Conservation (phyloP, 225 moss, liverwort and hornwort genomes). For the Anthoceros angustus region DNA sequence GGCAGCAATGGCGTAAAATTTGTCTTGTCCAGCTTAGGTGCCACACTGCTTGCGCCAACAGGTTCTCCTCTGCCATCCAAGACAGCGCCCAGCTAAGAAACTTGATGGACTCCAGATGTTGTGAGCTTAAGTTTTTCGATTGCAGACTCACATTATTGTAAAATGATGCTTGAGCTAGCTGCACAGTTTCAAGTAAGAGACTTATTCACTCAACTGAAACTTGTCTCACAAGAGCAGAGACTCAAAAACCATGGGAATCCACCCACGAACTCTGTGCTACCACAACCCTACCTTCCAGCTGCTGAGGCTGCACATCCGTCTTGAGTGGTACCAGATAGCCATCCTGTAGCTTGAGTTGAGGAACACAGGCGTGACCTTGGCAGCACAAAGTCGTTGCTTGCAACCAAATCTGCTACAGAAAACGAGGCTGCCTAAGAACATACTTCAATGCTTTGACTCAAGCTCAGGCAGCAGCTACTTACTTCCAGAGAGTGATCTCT, state of each 20-base stretch:
- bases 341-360: constrained; percentile 20
- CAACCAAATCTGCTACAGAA: constrained; percentile 27
- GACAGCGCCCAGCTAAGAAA: constrained; percentile 4
- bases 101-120: not conserved
- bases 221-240: not conserved
- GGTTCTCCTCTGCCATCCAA: constrained; percentile 2
- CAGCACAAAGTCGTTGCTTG: constrained; percentile 62
- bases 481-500: not conserved
- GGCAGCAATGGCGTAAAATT: not conserved
- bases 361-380: constrained; percentile 19
- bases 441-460: not conserved
- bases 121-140: constrained; percentile 1
- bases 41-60: not conserved
- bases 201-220: not conserved
- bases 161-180: constrained; percentile 4
- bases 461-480: not conserved
- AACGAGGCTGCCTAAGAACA: not conserved
- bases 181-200: constrained; percentile 5
- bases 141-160: not conserved
- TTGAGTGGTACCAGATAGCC: not conserved
- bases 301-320: not conserved
- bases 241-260: not conserved
- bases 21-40: not conserved
- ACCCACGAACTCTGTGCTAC: not conserved
- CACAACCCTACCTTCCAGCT: not conserved